Conservation (phyloP, 139 green algal species). For the Raphidocelis subcapitata region DNA sequence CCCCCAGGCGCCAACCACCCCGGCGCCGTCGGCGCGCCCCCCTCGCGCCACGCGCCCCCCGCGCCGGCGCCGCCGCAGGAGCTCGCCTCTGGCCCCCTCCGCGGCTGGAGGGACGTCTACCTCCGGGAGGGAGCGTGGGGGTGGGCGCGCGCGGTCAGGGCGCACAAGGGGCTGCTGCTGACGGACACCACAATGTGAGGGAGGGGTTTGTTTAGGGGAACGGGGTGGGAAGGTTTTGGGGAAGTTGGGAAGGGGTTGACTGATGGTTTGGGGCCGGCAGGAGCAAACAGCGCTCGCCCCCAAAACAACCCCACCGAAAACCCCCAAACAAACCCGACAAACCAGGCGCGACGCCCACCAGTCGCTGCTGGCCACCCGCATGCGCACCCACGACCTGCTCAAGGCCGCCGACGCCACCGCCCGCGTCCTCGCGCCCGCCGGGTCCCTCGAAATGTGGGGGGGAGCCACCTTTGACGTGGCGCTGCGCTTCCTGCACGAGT, state of each 20-base stretch:
- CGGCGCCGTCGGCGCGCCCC: conserved; percentile 67
- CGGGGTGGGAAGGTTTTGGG: conserved; percentile 7
- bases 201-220: neutral
- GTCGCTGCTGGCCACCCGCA: conserved; percentile 83
- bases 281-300: neutral
- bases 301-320: neutral
- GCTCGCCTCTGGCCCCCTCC: conserved; percentile 26
- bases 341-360: conserved; percentile 88
- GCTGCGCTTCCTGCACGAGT: conserved; percentile 90
- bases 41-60: conserved; percentile 41
- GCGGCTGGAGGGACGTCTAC: conserved; percentile 78
- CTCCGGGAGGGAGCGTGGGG: conserved; percentile 72
- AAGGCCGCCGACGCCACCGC: conserved; percentile 71
- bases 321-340: neutral
- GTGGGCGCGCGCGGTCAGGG: conserved; percentile 81
- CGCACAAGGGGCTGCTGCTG: conserved; percentile 85
- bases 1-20: conserved; percentile 82
- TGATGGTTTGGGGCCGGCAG: no score
- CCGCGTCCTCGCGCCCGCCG: conserved; percentile 62
- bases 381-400: conserved; percentile 89
- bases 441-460: conserved; percentile 91
- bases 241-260: no score
- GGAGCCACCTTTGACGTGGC: conserved; percentile 94
- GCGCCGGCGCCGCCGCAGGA: conserved; percentile 39
- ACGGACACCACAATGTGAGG: conserved; percentile 90